These are phyloP conservation scores for Auricularia auricula-judae DNA, from an alignment of 768 basidiomycete species.

Conservation along the genomic window DNA sequence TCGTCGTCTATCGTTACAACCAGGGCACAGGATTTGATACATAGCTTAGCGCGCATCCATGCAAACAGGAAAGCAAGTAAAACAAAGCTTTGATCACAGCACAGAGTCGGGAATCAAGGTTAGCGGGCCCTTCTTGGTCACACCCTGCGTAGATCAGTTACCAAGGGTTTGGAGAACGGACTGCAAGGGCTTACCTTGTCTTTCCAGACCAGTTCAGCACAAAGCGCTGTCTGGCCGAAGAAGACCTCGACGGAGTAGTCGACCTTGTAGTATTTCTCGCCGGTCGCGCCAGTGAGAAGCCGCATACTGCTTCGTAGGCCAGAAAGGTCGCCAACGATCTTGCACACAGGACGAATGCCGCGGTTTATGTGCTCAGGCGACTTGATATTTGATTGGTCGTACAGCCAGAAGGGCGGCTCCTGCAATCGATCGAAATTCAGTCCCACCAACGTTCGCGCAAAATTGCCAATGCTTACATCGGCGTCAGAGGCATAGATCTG, in stretches of 20 bases:
- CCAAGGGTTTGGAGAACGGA: background rate
- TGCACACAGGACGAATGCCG: constrained; percentile 1
- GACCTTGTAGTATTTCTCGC: background rate
- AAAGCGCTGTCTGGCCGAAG: constrained; percentile 1
- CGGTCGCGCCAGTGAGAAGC: background rate
- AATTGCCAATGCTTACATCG: background rate
- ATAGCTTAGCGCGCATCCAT: too few species aligned
- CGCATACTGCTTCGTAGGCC: background rate
- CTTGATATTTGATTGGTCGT: background rate
- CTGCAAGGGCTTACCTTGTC: background rate
- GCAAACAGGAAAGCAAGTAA: too few species aligned
- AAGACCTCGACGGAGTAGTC: background rate
- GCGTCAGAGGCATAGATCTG: background rate
- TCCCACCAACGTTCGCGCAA: background rate
- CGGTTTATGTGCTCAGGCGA: background rate
- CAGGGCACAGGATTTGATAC: too few species aligned
- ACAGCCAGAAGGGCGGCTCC: background rate
- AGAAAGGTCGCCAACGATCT: constrained; percentile 3
- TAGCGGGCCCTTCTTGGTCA: background rate
- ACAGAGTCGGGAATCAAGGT: background rate
- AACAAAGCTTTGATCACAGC: background rate
- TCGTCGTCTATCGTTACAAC: too few species aligned
- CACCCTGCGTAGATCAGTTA: background rate
- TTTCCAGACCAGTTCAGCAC: constrained; percentile 1
- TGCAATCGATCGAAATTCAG: background rate